These are phyloP conservation scores for Ophiostoma montium DNA, from an alignment of 2,329 filamentous ascomycete genomes.

Conservation along the genomic window DNA sequence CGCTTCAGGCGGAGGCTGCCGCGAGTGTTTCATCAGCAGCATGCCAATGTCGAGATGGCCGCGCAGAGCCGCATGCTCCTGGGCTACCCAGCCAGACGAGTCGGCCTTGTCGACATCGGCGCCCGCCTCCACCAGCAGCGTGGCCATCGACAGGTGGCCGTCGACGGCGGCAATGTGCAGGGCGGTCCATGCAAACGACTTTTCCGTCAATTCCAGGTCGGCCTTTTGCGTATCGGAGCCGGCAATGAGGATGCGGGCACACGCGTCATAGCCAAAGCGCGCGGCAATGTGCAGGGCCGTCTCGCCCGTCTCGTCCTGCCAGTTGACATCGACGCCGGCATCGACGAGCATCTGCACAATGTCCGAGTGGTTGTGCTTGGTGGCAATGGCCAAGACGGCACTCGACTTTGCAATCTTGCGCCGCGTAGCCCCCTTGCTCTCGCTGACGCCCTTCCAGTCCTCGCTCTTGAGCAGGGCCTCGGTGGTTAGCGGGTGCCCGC, in stretches of 20 bases:
- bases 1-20: constrained; percentile 3
- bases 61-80: constrained; percentile 80
- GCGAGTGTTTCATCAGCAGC: constrained; percentile 44
- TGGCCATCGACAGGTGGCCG: constrained; percentile 60
- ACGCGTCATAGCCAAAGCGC: constrained; percentile 71
- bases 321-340: constrained; percentile 85
- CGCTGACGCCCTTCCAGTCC: constrained; percentile 52
- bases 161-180: constrained; percentile 87
- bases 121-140: constrained; percentile 64
- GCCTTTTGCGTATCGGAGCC: constrained; percentile 55
- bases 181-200: constrained; percentile 87
- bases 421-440: constrained; percentile 48
- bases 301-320: constrained; percentile 79
- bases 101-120: constrained; percentile 63
- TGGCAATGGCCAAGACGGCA: constrained; percentile 74
- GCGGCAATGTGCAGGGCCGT: constrained; percentile 86
- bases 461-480: constrained; percentile 68
- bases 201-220: constrained; percentile 51
- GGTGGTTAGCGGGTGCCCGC: constrained; percentile 78
- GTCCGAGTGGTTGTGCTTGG: constrained; percentile 68
- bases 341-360: constrained; percentile 83
- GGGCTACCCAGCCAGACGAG: constrained; percentile 84
- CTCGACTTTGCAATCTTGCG: constrained; percentile 69
- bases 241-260: constrained; percentile 60
- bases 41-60: constrained; percentile 74